phyloP scores from a whole-genome alignment of 306 rosid species.

The Prunus kanzakura region DNA sequence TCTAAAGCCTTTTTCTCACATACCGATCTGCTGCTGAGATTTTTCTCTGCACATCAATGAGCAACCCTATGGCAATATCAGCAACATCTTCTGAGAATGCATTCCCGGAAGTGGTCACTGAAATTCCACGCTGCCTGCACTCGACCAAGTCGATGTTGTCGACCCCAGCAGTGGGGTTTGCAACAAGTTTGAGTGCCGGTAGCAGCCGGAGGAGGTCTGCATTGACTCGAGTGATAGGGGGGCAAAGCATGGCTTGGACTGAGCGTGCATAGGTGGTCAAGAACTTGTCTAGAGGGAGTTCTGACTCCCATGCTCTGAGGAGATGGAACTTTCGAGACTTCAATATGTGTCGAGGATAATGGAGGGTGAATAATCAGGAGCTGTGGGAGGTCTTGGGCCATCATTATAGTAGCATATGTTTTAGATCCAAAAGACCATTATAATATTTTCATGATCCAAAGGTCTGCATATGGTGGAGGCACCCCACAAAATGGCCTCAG shows the following conservation, averaged over 20 bases:
- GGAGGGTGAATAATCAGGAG: conserved; percentile 3
- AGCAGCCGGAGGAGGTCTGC: conserved; percentile 12
- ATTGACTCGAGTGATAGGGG: background rate
- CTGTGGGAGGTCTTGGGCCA: too few species aligned
- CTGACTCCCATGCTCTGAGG: conserved; percentile 20
- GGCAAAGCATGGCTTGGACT: background rate
- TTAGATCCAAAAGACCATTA: too few species aligned
- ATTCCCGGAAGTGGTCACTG: conserved; percentile 26
- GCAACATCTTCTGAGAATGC: conserved; percentile 40
- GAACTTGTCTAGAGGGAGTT: conserved; percentile 29
- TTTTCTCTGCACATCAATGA: conserved; percentile 35
- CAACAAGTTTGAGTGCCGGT: background rate
- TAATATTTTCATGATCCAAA: too few species aligned
- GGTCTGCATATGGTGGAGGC: too few species aligned
- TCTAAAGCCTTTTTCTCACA: conserved; percentile 3
- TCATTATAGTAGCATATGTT: too few species aligned
- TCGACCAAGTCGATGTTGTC: background rate
- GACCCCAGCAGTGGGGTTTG: background rate
- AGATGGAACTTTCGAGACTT: conserved; percentile 29
- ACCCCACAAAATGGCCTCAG: too few species aligned
- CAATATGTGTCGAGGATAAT: background rate
- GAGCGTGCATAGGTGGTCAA: background rate
- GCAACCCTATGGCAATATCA: conserved; percentile 38
- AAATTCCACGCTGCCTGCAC: conserved; percentile 8
- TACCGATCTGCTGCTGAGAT: conserved; percentile 35